A percentile compares a stretch with the other conserved stretches of the same genome.
Conservation (phyloP, 352 stramenopile genomes). For the Phytophthora ramorum region DNA sequence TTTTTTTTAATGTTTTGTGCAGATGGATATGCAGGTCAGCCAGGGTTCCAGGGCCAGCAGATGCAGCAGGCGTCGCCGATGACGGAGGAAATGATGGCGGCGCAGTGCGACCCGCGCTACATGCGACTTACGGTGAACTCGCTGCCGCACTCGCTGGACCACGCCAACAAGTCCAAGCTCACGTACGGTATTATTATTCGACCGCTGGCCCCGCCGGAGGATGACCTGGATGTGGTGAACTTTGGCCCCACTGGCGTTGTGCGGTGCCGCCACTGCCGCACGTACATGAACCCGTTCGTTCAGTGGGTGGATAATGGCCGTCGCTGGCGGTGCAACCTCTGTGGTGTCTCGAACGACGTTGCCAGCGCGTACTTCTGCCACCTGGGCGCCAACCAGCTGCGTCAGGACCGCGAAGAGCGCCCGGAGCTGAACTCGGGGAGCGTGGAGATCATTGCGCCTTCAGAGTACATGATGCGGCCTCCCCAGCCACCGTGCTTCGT, state of each 20-base stretch:
- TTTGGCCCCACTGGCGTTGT: constrained; percentile 86
- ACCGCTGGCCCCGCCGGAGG: constrained; percentile 73
- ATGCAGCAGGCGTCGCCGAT: constrained; percentile 62
- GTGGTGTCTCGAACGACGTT: constrained; percentile 90
- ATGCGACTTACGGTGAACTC: constrained; percentile 83
- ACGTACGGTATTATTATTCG: constrained; percentile 89
- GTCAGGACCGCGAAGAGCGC: constrained; percentile 93
- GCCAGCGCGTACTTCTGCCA: constrained; percentile 98
- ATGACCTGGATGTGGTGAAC: constrained; percentile 88
- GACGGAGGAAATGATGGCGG: constrained; percentile 72
- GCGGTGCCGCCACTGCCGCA: constrained; percentile 89
- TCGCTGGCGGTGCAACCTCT: constrained; percentile 91
- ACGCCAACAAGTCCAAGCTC: constrained; percentile 85
- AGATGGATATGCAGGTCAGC: constrained; percentile 68
- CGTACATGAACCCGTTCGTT: constrained; percentile 92
- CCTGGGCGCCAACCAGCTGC: constrained; percentile 94
- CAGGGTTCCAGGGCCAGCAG: constrained; percentile 48
- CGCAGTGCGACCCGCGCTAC: constrained; percentile 80
- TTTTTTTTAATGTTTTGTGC: constrained; percentile 13
- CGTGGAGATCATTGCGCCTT: constrained; percentile 87
- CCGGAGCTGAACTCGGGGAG: constrained; percentile 79
- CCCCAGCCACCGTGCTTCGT: constrained; percentile 88
- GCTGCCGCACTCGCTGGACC: constrained; percentile 84
- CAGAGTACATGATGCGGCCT: constrained; percentile 92
- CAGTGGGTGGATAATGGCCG: constrained; percentile 91